Conservation (phyloP, 495 filamentous ascomycete species). For the Lophium mytilinum region DNA sequence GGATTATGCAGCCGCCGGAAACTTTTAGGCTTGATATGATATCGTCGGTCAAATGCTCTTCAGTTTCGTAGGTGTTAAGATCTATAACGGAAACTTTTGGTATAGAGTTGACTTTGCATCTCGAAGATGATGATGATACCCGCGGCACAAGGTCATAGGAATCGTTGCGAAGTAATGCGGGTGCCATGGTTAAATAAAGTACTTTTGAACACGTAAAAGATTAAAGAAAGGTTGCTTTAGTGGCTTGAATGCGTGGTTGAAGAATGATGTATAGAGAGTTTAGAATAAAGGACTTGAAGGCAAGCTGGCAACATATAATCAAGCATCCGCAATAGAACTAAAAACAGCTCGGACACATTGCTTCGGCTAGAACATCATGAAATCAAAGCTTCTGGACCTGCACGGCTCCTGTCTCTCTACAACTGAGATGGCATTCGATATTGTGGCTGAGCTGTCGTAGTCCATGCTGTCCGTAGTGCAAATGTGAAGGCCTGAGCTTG, state of each 20-base stretch:
- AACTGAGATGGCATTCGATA: not conserved
- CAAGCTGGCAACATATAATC: too few relatives aligned
- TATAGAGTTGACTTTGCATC: not conserved
- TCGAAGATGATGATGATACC: not conserved
- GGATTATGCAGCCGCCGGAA: slow-evolving; percentile 5
- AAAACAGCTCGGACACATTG: too few relatives aligned
- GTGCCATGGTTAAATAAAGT: not conserved
- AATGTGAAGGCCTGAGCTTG: not conserved
- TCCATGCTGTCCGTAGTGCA: too few relatives aligned
- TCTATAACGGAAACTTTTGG: not conserved
- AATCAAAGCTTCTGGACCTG: too few relatives aligned
- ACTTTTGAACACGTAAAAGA: too few relatives aligned
- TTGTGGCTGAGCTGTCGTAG: not conserved
- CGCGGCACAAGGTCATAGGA: not conserved
- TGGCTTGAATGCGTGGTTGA: too few relatives aligned
- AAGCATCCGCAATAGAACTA: too few relatives aligned
- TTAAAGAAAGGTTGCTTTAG: too few relatives aligned
- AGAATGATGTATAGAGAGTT: too few relatives aligned
- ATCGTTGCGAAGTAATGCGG: not conserved
- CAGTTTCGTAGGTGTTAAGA: not conserved
- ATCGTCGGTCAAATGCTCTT: not conserved
- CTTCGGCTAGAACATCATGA: too few relatives aligned
- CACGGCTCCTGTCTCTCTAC: too few relatives aligned
- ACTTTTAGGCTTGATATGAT: slow-evolving; percentile 1
- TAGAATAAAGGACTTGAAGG: too few relatives aligned